Base-by-base conservation (phyloP, 148 eudicot genomes). In the Talinum fruticosum region DNA sequence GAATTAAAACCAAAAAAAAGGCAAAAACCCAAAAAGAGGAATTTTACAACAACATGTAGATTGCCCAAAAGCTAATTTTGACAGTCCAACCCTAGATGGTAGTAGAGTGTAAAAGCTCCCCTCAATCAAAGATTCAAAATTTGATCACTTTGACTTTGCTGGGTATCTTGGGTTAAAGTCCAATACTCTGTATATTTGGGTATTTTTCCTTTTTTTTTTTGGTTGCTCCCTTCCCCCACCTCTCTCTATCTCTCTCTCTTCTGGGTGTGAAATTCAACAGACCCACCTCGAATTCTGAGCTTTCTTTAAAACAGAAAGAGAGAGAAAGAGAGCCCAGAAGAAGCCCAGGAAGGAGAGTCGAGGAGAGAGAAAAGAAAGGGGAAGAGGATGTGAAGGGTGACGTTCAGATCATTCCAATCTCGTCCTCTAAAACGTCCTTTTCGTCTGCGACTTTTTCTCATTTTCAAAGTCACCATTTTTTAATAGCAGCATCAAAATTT, bases 71-170 rank as follows among this genome's bases (percentile, higher is more conserved):
- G 66, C 72, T 37, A 73, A 73, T 34, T 78, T 79, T 73, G 49
- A 73, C 66, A 66, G 41, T 38, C 2, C 32, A 38, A 41, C 38
- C 44, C 36, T 64, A 36, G 69, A 59, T 78, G 41, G 67, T 69
- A 76, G n/a, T 29, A 75, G 54, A 49, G 15, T 69, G 19, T 29
- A 47, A 72, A 71, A 74, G 36, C 36, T 70, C 65, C 47, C 21
- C 59, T 38, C 62, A n/a, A n/a, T 23, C 61, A 71, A 83, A 62
- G 82, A 81, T 81, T 71, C 64, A 83, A 78, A 78, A 75, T 59
- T 57, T 82, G 81, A 79, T 85, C 79, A 30, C 70, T 72, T 85
- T 83, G 83, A 83, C 82, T 85, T 85, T 65, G 76, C 66, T 65
- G 49, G 80, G 77, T 70, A 79, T 77, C 78, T 78, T 73, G 24